These are phyloP conservation scores for Neurospora crassa DNA, from an alignment of 2,329 filamentous ascomycete species.

Conservation along the genomic window DNA sequence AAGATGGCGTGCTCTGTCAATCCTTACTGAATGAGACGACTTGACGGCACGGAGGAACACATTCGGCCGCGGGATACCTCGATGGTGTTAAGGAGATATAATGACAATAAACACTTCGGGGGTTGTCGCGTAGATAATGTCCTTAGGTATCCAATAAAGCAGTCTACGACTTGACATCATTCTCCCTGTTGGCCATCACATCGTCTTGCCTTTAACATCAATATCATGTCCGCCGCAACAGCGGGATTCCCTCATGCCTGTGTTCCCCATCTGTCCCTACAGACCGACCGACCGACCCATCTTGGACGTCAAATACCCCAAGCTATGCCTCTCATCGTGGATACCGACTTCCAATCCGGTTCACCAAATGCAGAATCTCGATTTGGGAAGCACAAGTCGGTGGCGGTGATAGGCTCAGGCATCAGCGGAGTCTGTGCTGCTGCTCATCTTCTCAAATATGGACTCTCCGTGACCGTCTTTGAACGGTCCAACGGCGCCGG, in stretches of 20 bases:
- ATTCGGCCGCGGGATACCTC: background rate
- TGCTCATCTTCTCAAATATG: constrained; percentile 27
- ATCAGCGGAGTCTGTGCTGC: constrained; percentile 30
- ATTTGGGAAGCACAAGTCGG: constrained; percentile 12
- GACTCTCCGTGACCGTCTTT: constrained; percentile 28
- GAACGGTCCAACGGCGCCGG: constrained; percentile 26
- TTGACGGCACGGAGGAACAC: background rate
- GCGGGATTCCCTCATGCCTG: background rate
- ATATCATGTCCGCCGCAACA: background rate
- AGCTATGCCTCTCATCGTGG: background rate
- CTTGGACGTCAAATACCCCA: background rate
- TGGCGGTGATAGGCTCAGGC: constrained; percentile 31
- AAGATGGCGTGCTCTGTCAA: background rate
- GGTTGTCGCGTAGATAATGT: background rate
- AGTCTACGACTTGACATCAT: background rate
- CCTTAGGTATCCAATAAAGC: background rate
- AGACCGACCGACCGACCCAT: background rate
- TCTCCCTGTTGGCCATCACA: background rate
- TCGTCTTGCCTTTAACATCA: background rate
- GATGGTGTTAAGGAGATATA: background rate
- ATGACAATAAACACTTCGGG: background rate
- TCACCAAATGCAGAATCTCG: background rate
- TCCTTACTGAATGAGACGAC: background rate
- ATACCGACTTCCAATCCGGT: background rate
- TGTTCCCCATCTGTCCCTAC: background rate